Conservation (phyloP, 179 eudicot species). For the Drosera spatulata region DNA sequence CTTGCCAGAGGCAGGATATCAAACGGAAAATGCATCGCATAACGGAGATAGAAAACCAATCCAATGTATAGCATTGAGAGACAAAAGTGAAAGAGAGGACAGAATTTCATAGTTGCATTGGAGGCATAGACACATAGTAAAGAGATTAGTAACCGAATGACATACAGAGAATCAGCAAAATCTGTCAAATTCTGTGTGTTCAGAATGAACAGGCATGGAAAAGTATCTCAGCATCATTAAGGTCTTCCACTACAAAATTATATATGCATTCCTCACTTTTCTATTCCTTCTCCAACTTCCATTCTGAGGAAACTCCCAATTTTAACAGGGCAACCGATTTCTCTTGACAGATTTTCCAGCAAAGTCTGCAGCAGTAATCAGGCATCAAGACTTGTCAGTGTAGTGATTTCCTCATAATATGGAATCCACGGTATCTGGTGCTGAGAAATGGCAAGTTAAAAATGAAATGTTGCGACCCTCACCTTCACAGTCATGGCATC, state of each 20-base stretch:
- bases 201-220: neutral
- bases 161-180: too few relatives aligned
- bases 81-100: too few relatives aligned
- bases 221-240: neutral
- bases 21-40: too few relatives aligned
- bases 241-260: neutral
- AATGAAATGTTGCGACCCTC: slow-evolving; percentile 1
- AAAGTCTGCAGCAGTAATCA: slow-evolving; percentile 42
- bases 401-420: neutral
- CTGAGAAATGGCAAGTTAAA: neutral
- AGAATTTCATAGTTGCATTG: too few relatives aligned
- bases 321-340: slow-evolving; percentile 70
- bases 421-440: neutral
- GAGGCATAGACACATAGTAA: too few relatives aligned
- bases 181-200: too few relatives aligned
- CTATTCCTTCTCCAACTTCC: slow-evolving; percentile 91
- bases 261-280: slow-evolving; percentile 32
- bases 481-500: slow-evolving; percentile 70
- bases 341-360: slow-evolving; percentile 57
- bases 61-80: too few relatives aligned
- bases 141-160: too few relatives aligned
- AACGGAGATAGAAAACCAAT: too few relatives aligned
- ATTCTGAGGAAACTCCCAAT: slow-evolving; percentile 64
- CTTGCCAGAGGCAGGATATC: too few relatives aligned
- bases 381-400: neutral